A percentile compares a stretch with the other conserved stretches of the same genome.
Evolutionary conservation across 169 alveolate species (phyloP).

Genomic region (Eimeria falciformis): DNA sequence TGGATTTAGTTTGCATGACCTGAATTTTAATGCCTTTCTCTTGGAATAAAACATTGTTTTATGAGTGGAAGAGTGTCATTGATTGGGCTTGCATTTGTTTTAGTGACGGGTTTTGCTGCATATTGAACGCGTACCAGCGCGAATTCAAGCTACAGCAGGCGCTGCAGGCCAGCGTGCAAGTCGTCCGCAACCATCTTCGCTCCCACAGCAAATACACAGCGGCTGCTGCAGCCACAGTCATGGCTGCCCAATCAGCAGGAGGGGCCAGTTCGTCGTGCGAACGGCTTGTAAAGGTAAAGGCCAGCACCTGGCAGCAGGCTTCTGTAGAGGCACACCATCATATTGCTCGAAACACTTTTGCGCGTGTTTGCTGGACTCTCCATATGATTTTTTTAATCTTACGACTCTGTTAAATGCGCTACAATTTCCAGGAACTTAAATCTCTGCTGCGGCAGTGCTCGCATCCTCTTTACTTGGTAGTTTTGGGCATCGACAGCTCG

Average conservation of each 20-base stretch:
- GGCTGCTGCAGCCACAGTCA: conserved; percentile 53
- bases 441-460: conserved; percentile 20
- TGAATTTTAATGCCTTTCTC: too few relatives aligned
- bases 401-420: too few relatives aligned
- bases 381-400: too few relatives aligned
- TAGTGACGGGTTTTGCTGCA: conserved; percentile 61
- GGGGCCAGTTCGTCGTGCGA: conserved; percentile 37
- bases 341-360: too few relatives aligned
- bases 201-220: conserved; percentile 50
- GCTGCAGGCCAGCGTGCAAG: conserved; percentile 28
- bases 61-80: too few relatives aligned
- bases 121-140: conserved; percentile 40
- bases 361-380: too few relatives aligned
- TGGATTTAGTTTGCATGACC: too few relatives aligned
- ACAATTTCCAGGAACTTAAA: conserved; percentile 25
- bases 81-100: background rate
- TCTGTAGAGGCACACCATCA: background rate
- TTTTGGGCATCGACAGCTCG: conserved; percentile 43
- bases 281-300: conserved; percentile 28
- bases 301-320: background rate
- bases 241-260: conserved; percentile 43
- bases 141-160: conserved; percentile 52
- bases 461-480: conserved; percentile 25
- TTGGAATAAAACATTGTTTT: too few relatives aligned
- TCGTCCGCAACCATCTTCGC: conserved; percentile 49